Evolutionary conservation across 768 basidiomycete genomes (phyloP).

Genomic region (Termitomyces sp.): DNA sequence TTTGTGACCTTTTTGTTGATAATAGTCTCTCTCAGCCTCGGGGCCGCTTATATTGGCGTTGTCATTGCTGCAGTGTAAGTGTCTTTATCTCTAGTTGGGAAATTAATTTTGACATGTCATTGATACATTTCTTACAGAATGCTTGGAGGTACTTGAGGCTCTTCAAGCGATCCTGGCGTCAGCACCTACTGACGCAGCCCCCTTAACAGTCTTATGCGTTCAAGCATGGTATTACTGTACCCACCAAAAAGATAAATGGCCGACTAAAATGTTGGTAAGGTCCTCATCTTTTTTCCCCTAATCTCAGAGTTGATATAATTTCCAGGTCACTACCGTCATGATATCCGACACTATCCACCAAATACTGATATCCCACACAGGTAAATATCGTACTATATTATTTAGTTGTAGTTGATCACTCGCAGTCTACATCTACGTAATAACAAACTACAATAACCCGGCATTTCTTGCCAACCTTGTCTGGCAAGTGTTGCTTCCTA

Average conservation of each 20-base stretch:
- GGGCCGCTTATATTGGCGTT: constrained; percentile 48
- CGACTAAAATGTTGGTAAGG: constrained; percentile 42
- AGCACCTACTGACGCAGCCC: neutral
- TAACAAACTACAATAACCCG: constrained; percentile 35
- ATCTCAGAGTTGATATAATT: neutral
- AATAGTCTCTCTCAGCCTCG: constrained; percentile 30
- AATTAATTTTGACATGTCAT: neutral
- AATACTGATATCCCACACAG: constrained; percentile 46
- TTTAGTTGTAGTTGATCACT: neutral
- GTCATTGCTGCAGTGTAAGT: constrained; percentile 46
- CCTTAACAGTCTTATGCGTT: constrained; percentile 43
- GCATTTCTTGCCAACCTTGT: constrained; percentile 28
- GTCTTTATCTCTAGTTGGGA: constrained; percentile 1
- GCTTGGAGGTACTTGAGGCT: constrained; percentile 44
- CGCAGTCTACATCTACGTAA: constrained; percentile 44
- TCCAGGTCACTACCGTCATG: constrained; percentile 47
- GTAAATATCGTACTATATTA: constrained; percentile 22
- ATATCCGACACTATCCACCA: constrained; percentile 52
- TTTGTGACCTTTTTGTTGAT: neutral
- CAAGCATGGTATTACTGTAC: constrained; percentile 55
- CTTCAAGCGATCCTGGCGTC: neutral
- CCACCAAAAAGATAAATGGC: constrained; percentile 48
- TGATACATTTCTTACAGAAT: constrained; percentile 28
- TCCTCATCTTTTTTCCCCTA: neutral
- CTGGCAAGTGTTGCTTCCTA: constrained; percentile 27